phyloP scores from a whole-genome alignment of 176 grass and related monocot genomes.

The Oryza meyeriana region DNA sequence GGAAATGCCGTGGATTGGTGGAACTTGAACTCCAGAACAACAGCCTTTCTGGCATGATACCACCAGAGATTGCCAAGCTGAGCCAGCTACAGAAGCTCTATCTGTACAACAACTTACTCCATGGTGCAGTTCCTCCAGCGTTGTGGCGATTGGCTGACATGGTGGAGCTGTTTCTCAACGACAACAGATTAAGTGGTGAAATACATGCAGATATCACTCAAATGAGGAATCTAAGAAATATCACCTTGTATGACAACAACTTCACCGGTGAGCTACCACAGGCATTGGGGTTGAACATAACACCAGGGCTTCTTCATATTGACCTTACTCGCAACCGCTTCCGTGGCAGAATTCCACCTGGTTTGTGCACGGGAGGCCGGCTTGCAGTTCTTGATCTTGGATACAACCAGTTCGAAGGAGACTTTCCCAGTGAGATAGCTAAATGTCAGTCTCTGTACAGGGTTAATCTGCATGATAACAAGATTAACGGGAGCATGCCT shows the following conservation, averaged over 20 bases:
- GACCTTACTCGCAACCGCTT: conserved; percentile 42
- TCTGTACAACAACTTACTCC: conserved; percentile 42
- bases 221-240: conserved; percentile 31
- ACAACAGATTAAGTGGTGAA: conserved; percentile 42
- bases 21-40: conserved; percentile 43
- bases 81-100: conserved; percentile 25
- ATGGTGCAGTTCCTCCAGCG: conserved; percentile 26
- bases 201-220: conserved; percentile 40
- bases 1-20: conserved; percentile 28
- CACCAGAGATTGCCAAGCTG: conserved; percentile 27
- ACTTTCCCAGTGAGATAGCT: conserved; percentile 21
- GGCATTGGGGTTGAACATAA: conserved; percentile 23
- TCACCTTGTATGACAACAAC: conserved; percentile 42
- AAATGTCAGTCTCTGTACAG: conserved; percentile 28
- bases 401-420: conserved; percentile 31
- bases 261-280: conserved; percentile 45
- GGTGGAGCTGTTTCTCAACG: conserved; percentile 31
- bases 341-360: conserved; percentile 31
- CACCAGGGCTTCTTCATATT: conserved; percentile 22
- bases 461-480: conserved; percentile 39
- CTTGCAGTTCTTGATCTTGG: conserved; percentile 43
- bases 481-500: conserved; percentile 27
- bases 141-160: conserved; percentile 27
- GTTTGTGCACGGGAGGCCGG: conserved; percentile 20
- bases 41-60: conserved; percentile 32